Base-by-base conservation (phyloP, 441 rosid genomes). In the Pelargonium australe region DNA sequence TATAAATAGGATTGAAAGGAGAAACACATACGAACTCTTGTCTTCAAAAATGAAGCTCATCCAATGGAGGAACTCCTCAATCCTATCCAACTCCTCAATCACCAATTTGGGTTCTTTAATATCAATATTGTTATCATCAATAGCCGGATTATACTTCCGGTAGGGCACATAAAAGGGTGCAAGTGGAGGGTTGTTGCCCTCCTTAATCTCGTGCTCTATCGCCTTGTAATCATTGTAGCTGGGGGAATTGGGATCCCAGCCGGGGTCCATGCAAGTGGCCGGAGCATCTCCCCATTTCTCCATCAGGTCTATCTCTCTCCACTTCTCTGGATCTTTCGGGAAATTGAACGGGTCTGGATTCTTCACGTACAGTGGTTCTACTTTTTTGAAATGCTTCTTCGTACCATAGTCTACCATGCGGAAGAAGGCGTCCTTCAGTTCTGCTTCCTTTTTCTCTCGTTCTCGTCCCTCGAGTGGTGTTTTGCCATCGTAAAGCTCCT, bases 1-100 rank as follows among this genome's bases (percentile, higher is more conserved):
- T 34, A 34, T 34, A 34, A 37, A 37, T 25, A 70, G 67, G 12
- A 8, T 1, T 63, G 28, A 49, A 4, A 19, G 20, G 28, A 43
- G 31, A 68, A 71, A 65, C 20, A 74, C 88, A 60, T 87, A 88
- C 96, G 92, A 70, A 91, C 93, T 92, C 6, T 91, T 94, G 69
- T 92, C 94, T 7, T 82, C 79, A 80, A 92, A 92, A 82, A 92
- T 84, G 86, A 83, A 92, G 96, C 98, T 92, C 76, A 84, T 94
- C 94, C 96, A 90, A 37, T 72, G 81, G 68, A 92, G 85, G 58
- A 90, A 88, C 87, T 90, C 96, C 77, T 92, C 96, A 75, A 89
- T 85, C 80, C 96, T 80, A 81, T 92, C 96, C 78, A 92, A 76
- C 73, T 92, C 98, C 75, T 92, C 98, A 66, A 92, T 73, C 37